Evolutionary conservation across 2,329 filamentous ascomycete genomes (phyloP).

Genomic region (Aspergillus sp.): DNA sequence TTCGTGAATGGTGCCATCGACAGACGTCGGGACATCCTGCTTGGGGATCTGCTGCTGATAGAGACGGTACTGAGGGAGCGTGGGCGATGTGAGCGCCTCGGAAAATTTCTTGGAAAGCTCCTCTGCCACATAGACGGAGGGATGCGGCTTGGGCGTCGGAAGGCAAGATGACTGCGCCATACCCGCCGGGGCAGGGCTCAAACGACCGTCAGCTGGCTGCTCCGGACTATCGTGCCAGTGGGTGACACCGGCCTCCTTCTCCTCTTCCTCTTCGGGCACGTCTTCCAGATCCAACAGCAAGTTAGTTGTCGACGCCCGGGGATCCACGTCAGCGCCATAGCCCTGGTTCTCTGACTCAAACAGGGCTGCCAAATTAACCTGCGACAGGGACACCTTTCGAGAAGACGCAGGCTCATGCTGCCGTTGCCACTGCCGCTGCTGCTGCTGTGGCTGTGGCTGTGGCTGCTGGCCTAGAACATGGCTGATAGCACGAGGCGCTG

Average conservation of each 20-base stretch:
- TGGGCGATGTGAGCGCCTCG: conserved; percentile 39
- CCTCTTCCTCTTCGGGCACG: conserved; percentile 42
- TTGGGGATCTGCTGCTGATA: conserved; percentile 7
- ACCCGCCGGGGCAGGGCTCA: conserved; percentile 7
- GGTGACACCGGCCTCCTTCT: conserved; percentile 29
- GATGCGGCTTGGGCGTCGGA: conserved; percentile 21
- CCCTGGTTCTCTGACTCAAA: conserved; percentile 25
- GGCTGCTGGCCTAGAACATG: conserved; percentile 31
- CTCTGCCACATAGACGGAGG: conserved; percentile 25
- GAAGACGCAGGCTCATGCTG: conserved; percentile 26
- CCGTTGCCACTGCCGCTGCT: conserved; percentile 2
- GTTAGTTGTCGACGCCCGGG: conserved; percentile 32
- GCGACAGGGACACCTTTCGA: conserved; percentile 8
- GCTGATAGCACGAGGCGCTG: conserved; percentile 33
- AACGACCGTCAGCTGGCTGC: conserved; percentile 11
- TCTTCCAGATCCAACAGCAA: conserved; percentile 35
- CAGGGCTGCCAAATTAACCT: conserved; percentile 21
- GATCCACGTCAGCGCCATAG: conserved; percentile 32
- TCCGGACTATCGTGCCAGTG: conserved; percentile 25
- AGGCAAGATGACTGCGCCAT: conserved; percentile 6
- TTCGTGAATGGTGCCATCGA: conserved; percentile 25
- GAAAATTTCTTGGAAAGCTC: conserved; percentile 34
- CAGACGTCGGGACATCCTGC: conserved; percentile 1
- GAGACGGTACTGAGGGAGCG: conserved; percentile 21
- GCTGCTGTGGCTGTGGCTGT: conserved; percentile 1